Evolutionary conservation across 2,329 filamentous ascomycete genomes (phyloP).

Genomic region (Pseudocercospora crystallina): DNA sequence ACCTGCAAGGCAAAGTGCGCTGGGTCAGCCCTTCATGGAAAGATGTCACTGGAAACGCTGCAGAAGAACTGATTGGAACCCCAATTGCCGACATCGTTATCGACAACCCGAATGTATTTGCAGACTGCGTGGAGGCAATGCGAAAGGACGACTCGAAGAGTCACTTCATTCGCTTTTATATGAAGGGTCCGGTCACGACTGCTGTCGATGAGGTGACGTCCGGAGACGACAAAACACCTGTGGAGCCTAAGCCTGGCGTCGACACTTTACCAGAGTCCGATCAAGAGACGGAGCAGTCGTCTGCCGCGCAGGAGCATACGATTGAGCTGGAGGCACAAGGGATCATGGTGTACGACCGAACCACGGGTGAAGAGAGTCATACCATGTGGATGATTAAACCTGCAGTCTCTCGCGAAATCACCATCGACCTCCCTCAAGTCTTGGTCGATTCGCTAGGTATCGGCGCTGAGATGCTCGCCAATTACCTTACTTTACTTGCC

Average conservation of each 20-base stretch:
- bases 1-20: conserved; percentile 83
- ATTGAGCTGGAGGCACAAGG: conserved; percentile 92
- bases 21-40: conserved; percentile 98
- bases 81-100: conserved; percentile 78
- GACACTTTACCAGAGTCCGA: conserved; percentile 14
- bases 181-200: conserved; percentile 62
- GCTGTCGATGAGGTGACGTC: conserved; percentile 47
- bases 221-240: conserved; percentile 27
- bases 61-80: conserved; percentile 71
- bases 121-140: conserved; percentile 82
- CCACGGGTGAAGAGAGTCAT: conserved; percentile 84
- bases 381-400: conserved; percentile 99
- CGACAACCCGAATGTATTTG: conserved; percentile 77
- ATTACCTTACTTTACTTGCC: conserved; percentile 85
- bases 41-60: conserved; percentile 81
- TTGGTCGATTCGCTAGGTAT: conserved; percentile 93
- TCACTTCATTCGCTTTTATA: conserved; percentile 79
- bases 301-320: conserved; percentile 41
- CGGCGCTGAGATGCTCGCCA: conserved; percentile 89
- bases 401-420: conserved; percentile 85
- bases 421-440: conserved; percentile 85
- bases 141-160: conserved; percentile 90
- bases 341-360: conserved; percentile 94
- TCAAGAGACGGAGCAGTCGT: neutral
- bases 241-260: conserved; percentile 29